Percentiles rank a stretch among this genome's conserved stretches.
Conservation (phyloP, 2,329 filamentous ascomycete species). For the Akanthomyces dipterigenus region DNA sequence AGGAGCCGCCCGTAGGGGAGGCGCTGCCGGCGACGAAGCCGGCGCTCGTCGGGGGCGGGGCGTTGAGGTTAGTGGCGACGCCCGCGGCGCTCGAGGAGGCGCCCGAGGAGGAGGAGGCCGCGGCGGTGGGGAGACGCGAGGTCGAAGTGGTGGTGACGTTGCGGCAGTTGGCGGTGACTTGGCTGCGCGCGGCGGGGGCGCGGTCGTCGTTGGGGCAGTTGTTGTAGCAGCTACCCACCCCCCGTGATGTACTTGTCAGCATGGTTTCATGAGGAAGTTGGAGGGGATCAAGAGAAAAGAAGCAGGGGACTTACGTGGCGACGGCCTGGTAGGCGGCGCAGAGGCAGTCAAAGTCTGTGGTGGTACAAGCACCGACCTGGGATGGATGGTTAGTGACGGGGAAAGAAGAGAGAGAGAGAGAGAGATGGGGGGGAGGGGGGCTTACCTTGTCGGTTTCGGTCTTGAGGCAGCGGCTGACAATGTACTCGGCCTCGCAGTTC, state of each 20-base stretch:
- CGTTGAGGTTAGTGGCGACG: constrained; percentile 16
- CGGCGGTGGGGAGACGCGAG: constrained; percentile 18
- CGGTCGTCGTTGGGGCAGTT: constrained; percentile 47
- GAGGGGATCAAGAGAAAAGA: neutral
- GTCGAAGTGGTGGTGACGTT: constrained; percentile 33
- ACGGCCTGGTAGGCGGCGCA: constrained; percentile 39
- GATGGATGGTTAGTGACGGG: neutral
- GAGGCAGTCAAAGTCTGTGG: constrained; percentile 39
- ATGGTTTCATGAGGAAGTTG: neutral
- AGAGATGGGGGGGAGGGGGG: neutral
- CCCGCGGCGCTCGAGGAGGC: constrained; percentile 18
- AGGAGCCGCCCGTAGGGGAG: constrained; percentile 14
- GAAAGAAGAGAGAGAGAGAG: neutral
- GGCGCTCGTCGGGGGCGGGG: constrained; percentile 19
- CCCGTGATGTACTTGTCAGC: too few species aligned
- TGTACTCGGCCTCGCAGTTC: constrained; percentile 39
- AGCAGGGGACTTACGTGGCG: constrained; percentile 34
- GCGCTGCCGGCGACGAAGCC: constrained; percentile 10
- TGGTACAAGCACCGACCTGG: constrained; percentile 30
- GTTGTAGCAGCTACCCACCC: constrained; percentile 50
- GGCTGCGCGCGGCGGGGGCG: constrained; percentile 26
- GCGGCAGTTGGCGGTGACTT: constrained; percentile 40
- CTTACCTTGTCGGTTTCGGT: constrained; percentile 33
- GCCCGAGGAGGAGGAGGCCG: constrained; percentile 16
- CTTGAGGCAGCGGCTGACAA: constrained; percentile 38